phyloP scores from a whole-genome alignment of 2,329 filamentous ascomycete species.

The Lasiodiplodia sp. region DNA sequence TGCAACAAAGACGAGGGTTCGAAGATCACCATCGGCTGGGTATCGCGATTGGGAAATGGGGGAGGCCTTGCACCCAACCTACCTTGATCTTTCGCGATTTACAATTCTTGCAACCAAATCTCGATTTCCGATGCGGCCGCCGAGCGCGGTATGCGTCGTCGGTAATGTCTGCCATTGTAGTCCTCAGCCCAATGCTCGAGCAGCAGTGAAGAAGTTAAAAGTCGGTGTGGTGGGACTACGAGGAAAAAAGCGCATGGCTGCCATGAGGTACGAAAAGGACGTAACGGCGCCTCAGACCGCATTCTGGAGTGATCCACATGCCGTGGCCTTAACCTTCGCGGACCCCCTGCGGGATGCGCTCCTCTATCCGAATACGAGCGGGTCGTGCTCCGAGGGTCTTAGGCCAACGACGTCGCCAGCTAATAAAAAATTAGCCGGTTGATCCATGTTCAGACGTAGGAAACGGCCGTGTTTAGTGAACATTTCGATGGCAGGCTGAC shows the following conservation, averaged over 20 bases:
- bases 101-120: conserved; percentile 14
- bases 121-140: conserved; percentile 10
- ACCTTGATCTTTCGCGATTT: conserved; percentile 25
- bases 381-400: neutral
- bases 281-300: neutral
- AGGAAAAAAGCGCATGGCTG: neutral
- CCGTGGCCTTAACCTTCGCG: neutral
- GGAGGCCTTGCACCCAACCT: neutral
- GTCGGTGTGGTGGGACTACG: neutral
- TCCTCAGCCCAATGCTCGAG: too few relatives aligned
- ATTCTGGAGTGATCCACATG: neutral
- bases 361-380: neutral
- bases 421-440: neutral
- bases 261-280: conserved; percentile 1
- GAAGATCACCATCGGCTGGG: neutral
- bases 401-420: neutral
- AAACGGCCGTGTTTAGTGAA: neutral
- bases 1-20: neutral
- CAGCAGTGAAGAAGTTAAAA: neutral
- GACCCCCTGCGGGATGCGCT: neutral
- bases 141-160: neutral
- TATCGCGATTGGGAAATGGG: neutral
- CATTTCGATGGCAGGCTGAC: neutral
- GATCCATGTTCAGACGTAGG: neutral
- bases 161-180: neutral